Conservation (phyloP, 83 land plant genomes). For the Picea abies region DNA sequence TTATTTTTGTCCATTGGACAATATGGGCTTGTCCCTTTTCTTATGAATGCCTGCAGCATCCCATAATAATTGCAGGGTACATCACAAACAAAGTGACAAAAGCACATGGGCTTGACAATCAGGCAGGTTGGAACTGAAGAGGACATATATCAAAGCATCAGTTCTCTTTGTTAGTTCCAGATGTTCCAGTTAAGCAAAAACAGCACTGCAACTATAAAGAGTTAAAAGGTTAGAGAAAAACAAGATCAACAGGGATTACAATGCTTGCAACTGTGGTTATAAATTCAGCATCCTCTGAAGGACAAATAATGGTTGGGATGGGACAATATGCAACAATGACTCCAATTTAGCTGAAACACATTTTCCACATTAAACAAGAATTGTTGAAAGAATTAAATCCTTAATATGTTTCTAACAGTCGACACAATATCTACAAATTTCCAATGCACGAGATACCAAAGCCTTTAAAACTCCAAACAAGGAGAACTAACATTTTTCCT, state of each 20-base stretch:
- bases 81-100: too few species aligned
- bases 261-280: neutral
- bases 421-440: neutral
- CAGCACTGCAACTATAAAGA: neutral
- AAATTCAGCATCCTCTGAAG: neutral
- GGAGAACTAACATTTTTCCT: too few species aligned
- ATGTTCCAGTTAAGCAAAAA: neutral
- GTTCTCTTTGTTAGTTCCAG: neutral
- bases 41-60: too few species aligned
- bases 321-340: neutral
- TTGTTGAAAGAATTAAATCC: too few species aligned
- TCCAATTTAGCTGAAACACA: neutral
- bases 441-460: neutral
- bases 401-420: neutral
- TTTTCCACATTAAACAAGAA: neutral
- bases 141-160: neutral
- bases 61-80: too few species aligned
- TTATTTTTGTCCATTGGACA: too few species aligned
- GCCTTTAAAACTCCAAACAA: too few species aligned
- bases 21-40: too few species aligned
- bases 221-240: neutral
- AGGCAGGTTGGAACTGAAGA: neutral
- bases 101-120: neutral
- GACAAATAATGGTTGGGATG: neutral
- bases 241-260: neutral